Conservation (phyloP, 2,329 filamentous ascomycete species). For the Chaetothyriales sp. region DNA sequence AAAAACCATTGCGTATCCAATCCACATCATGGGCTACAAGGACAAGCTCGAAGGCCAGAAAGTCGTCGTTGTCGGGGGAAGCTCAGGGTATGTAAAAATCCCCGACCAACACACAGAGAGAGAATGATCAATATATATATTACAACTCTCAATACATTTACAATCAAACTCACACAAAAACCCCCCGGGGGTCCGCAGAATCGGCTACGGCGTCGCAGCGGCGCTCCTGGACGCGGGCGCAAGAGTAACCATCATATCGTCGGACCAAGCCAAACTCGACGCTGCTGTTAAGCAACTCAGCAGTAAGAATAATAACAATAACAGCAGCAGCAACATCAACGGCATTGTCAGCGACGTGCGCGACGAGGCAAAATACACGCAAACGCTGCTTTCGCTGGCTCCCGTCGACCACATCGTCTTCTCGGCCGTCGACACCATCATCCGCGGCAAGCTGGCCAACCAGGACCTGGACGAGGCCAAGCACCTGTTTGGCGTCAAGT, state of each 20-base stretch:
- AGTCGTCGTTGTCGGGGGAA: conserved; percentile 9
- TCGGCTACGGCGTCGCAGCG: conserved; percentile 44
- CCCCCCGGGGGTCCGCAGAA: too few species aligned
- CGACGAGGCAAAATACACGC: conserved; percentile 6
- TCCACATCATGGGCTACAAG: too few species aligned
- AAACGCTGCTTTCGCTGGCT: conserved; percentile 8
- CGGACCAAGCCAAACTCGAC: conserved; percentile 31
- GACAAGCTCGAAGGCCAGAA: conserved; percentile 9
- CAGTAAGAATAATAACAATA: not conserved
- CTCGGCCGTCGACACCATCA: conserved; percentile 36
- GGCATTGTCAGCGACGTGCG: conserved; percentile 9
- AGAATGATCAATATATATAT: too few species aligned
- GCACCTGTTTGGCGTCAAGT: conserved; percentile 12
- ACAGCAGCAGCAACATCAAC: conserved; percentile 6
- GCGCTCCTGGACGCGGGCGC: conserved; percentile 41
- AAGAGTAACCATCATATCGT: conserved; percentile 43
- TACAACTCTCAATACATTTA: too few species aligned
- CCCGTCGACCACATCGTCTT: conserved; percentile 41
- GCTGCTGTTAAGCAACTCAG: conserved; percentile 32
- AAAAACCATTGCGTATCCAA: too few species aligned
- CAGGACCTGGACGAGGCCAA: conserved; percentile 8
- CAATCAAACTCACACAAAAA: too few species aligned
- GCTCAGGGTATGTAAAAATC: conserved; percentile 10
- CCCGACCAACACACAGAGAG: too few species aligned
- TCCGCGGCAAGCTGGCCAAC: conserved; percentile 9